These are phyloP conservation scores for Phytophthora foliorum DNA, from an alignment of 352 stramenopile genomes.

Conservation along the genomic window DNA sequence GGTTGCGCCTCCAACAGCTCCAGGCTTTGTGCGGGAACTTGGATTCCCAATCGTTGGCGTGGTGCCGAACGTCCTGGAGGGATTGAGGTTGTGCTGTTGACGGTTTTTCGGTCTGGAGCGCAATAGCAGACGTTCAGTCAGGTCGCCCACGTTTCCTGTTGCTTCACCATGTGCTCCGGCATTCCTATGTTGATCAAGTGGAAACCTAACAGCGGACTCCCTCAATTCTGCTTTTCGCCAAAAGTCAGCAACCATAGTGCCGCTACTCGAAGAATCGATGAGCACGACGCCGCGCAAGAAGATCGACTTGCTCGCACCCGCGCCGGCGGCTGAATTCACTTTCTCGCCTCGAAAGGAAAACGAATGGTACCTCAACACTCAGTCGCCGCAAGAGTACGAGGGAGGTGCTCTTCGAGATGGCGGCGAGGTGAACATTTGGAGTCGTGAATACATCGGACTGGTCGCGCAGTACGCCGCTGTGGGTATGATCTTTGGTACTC, in stretches of 20 bases:
- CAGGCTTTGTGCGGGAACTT: conserved; percentile 21
- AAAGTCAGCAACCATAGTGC: conserved; percentile 38
- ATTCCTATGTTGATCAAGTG: conserved; percentile 7
- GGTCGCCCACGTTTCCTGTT: conserved; percentile 9
- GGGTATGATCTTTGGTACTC: conserved; percentile 50
- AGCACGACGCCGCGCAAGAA: conserved; percentile 13
- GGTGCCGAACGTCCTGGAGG: conserved; percentile 17
- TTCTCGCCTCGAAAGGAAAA: conserved; percentile 8
- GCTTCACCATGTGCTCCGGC: conserved; percentile 15
- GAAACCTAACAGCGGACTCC: not conserved
- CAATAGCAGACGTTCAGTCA: conserved; percentile 15
- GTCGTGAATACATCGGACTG: conserved; percentile 50
- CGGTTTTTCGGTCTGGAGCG: conserved; percentile 17
- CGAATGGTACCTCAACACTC: conserved; percentile 25
- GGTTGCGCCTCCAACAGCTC: not conserved
- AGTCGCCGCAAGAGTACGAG: conserved; percentile 27
- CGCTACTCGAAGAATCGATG: conserved; percentile 30
- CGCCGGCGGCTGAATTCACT: not conserved
- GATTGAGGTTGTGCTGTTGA: conserved; percentile 25
- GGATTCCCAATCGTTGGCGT: conserved; percentile 32
- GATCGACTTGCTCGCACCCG: conserved; percentile 15
- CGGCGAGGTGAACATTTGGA: conserved; percentile 43
- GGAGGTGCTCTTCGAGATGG: conserved; percentile 31
- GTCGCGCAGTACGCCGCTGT: conserved; percentile 55
- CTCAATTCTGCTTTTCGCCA: conserved; percentile 26